Conservation (phyloP, 1,139 yeast species). For the Hansenula lynferdii region DNA sequence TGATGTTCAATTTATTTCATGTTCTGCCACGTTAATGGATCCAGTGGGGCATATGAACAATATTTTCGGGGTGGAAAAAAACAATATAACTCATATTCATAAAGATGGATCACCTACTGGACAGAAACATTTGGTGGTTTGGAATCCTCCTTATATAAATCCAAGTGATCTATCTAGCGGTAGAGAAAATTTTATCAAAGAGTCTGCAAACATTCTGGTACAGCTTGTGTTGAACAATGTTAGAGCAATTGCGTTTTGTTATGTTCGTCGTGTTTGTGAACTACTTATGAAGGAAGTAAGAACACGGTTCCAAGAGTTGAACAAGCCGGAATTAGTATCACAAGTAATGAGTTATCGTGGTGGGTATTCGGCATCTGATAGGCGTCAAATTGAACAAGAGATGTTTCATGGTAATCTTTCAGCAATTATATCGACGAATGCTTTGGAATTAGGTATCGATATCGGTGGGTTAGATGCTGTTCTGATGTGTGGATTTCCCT, state of each 20-base stretch:
- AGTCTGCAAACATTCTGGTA: slow-evolving; percentile 69
- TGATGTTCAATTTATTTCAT: slow-evolving; percentile 63
- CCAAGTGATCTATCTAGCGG: slow-evolving; percentile 51
- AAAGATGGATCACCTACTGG: slow-evolving; percentile 91
- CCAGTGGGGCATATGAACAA: slow-evolving; percentile 68
- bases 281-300: slow-evolving; percentile 79
- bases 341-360: slow-evolving; percentile 93
- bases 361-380: slow-evolving; percentile 82
- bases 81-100: slow-evolving; percentile 45
- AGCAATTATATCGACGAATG: slow-evolving; percentile 93
- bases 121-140: slow-evolving; percentile 63
- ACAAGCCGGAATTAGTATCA: slow-evolving; percentile 41
- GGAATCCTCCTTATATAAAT: slow-evolving; percentile 78
- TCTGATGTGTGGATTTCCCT: slow-evolving; percentile 87
- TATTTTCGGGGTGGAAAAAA: slow-evolving; percentile 58
- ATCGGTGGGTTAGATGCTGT: slow-evolving; percentile 91
- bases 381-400: slow-evolving; percentile 80
- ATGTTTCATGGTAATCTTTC: slow-evolving; percentile 84
- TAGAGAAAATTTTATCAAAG: slow-evolving; percentile 67
- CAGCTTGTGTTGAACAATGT: slow-evolving; percentile 56
- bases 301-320: slow-evolving; percentile 37
- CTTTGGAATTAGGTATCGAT: slow-evolving; percentile 92
- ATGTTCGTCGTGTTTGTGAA: slow-evolving; percentile 83
- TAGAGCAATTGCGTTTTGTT: slow-evolving; percentile 88
- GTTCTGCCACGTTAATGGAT: slow-evolving; percentile 86